phyloP scores from a whole-genome alignment of 169 alveolate genomes.

The Eimeria maxima region DNA sequence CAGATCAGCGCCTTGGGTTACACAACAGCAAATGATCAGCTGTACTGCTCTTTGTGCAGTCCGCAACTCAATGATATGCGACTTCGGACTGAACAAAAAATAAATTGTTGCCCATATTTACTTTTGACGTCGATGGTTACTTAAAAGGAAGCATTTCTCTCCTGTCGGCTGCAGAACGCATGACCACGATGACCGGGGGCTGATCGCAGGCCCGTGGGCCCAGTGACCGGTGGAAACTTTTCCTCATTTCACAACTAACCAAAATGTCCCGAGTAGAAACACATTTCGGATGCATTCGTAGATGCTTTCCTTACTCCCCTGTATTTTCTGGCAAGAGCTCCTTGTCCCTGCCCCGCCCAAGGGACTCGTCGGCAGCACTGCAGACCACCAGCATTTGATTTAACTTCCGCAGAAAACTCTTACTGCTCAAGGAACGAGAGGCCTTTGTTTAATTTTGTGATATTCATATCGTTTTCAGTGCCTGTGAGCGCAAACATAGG shows the following conservation, averaged over 20 bases:
- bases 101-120: neutral
- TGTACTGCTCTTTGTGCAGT: neutral
- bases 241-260: neutral
- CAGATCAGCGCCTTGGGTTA: neutral
- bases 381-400: conserved; percentile 24
- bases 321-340: neutral
- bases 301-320: neutral
- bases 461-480: neutral
- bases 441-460: neutral
- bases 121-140: neutral
- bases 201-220: conserved; percentile 69
- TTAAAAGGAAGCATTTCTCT: neutral
- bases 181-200: conserved; percentile 59
- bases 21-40: neutral
- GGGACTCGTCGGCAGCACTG: neutral
- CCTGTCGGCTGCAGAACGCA: conserved; percentile 6
- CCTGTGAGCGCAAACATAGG: neutral
- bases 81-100: neutral
- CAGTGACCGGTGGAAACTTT: neutral
- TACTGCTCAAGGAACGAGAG: neutral
- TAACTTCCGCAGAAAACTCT: neutral
- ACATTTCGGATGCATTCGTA: neutral
- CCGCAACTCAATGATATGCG: neutral
- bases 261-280: neutral
- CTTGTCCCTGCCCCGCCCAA: neutral